Percentiles rank a stretch among this genome's conserved stretches.
Conservation (phyloP, 2,329 filamentous ascomycete genomes). For the Penicillium sp. region DNA sequence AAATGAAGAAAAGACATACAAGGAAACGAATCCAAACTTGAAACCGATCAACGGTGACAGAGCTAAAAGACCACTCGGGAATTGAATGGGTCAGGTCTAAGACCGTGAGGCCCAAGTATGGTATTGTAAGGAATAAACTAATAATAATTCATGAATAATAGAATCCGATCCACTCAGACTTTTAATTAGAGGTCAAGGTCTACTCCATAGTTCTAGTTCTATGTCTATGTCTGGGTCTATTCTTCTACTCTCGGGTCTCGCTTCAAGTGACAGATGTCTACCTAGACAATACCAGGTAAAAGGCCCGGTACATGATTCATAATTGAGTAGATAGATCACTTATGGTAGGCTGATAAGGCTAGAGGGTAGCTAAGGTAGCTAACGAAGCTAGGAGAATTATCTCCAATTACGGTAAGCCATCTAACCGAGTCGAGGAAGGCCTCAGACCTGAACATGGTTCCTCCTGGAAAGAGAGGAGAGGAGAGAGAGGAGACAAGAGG, state of each 20-base stretch:
- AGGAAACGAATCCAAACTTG: slow-evolving; percentile 8
- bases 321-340: neutral
- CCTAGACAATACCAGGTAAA: neutral
- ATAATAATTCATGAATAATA: neutral
- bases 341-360: neutral
- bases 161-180: slow-evolving; percentile 14
- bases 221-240: too few relatives aligned
- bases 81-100: slow-evolving; percentile 2
- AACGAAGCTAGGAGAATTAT: neutral
- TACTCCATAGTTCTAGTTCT: neutral
- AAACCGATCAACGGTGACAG: slow-evolving; percentile 7
- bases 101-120: slow-evolving; percentile 1
- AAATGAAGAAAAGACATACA: neutral
- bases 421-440: slow-evolving; percentile 11
- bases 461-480: neutral
- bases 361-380: neutral
- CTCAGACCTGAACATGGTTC: slow-evolving; percentile 7
- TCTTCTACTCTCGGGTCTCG: too few relatives aligned
- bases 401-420: neutral
- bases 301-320: too few relatives aligned
- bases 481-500: neutral
- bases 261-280: too few relatives aligned
- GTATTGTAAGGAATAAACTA: slow-evolving; percentile 1
- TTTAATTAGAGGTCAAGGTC: slow-evolving; percentile 16
- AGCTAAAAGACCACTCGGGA: slow-evolving; percentile 1